Base-by-base conservation (phyloP, 768 basidiomycete genomes). In the Mycena haematopus region DNA sequence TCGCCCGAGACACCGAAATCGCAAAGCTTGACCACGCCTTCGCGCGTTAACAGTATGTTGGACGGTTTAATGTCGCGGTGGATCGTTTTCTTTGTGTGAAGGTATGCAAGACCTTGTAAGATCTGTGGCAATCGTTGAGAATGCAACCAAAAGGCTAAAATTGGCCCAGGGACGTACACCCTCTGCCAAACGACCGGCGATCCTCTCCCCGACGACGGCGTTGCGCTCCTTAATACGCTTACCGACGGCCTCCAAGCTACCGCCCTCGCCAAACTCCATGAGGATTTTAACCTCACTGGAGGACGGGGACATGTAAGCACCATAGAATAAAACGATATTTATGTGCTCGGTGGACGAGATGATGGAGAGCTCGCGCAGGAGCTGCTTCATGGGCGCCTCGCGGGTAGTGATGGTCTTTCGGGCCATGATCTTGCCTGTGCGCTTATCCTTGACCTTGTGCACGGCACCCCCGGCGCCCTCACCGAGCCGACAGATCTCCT, bases 1-100 rank as follows among this genome's bases (percentile, higher is more conserved):
- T 97, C 93, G 44, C 96, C 97, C 27, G 96, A 98, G 21, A 99
- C 97, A 33, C 97, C 97, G 72, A 99, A 99, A 77, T 99, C 97
- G 74, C 86, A 89, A 4, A 99, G 82, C 75, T 95, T 97, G 72
- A 99, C 89, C 50, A 94, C 77, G 31, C 97, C 97, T 71, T 94
- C 89, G 50, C 86, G 84, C 38, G 95, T 93, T 62, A 99, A 81
- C 49, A 99, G 86, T 57, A 99, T 86, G 74, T 96, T 96, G 21
- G 95, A 92, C 22, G 94, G 94, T 71, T 96, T 96, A 76, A 96
- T 95, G 74, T 96, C 94, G 71, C 97, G 85, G 74, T 99, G 97
- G 65, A 99, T 98, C 50, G 95, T 96, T 72, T 88, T 89, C 77
- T 85, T 90, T 49, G 89, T 84, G 75, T 99, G 95, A 47, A 99